Evolutionary conservation across 2,329 filamentous ascomycete species (phyloP).

Genomic region (Pestalotiopsis sp.): DNA sequence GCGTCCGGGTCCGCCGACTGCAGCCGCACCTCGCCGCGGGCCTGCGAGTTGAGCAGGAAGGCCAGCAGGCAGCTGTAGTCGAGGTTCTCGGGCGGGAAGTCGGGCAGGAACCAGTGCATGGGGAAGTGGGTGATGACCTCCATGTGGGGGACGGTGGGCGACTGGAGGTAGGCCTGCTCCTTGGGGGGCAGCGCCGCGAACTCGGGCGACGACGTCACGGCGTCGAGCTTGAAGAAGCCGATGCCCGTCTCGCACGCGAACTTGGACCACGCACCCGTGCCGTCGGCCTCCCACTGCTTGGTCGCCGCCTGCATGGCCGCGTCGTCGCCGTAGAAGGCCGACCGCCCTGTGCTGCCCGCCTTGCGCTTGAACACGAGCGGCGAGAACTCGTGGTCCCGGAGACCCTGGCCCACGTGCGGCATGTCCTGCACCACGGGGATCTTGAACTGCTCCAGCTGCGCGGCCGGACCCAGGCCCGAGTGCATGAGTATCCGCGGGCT

Average conservation of each 20-base stretch:
- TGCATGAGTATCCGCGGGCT: conserved; percentile 48
- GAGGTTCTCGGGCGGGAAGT: conserved; percentile 36
- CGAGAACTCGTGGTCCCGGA: conserved; percentile 43
- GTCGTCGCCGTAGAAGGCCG: conserved; percentile 46
- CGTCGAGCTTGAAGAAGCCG: conserved; percentile 47
- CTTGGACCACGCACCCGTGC: conserved; percentile 42
- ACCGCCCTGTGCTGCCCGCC: conserved; percentile 43
- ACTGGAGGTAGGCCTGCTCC: conserved; percentile 46
- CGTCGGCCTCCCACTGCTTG: conserved; percentile 49
- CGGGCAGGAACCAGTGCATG: conserved; percentile 44
- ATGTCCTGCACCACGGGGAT: conserved; percentile 39
- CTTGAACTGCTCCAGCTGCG: conserved; percentile 34
- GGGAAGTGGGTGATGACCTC: conserved; percentile 55
- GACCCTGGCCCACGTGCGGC: conserved; percentile 41
- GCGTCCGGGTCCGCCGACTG: conserved; percentile 53
- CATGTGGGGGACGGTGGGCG: conserved; percentile 57
- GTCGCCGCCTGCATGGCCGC: conserved; percentile 45
- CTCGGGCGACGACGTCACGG: conserved; percentile 44
- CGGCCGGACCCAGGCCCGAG: conserved; percentile 44
- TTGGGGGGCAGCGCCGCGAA: conserved; percentile 50
- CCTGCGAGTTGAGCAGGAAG: conserved; percentile 58
- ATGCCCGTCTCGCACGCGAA: conserved; percentile 42
- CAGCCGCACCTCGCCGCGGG: conserved; percentile 53
- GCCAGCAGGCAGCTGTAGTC: conserved; percentile 47
- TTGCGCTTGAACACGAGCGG: conserved; percentile 42